Percentiles rank a stretch among this genome's conserved stretches.
These are phyloP conservation scores for Pharnaceum exiguum DNA, from an alignment of 148 eudicot species.

Conservation along the genomic window DNA sequence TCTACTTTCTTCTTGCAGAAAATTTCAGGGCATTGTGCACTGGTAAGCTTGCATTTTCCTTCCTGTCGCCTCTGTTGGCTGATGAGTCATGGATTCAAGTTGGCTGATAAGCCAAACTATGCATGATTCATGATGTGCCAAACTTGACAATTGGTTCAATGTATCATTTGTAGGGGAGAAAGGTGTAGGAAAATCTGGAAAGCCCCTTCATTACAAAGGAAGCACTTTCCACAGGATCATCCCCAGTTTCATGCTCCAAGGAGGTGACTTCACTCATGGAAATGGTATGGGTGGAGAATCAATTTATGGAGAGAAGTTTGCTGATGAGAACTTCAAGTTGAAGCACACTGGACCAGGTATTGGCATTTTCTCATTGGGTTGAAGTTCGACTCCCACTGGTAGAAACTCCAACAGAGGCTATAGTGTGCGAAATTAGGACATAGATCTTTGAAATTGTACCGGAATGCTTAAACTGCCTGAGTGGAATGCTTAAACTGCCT, in stretches of 20 bases:
- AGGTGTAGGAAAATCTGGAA: slow-evolving; percentile 79
- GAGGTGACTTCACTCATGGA: slow-evolving; percentile 95
- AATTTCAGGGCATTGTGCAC: slow-evolving; percentile 96
- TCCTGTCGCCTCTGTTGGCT: not conserved
- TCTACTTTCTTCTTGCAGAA: slow-evolving; percentile 41
- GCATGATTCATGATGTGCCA: not conserved
- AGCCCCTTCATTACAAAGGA: slow-evolving; percentile 94
- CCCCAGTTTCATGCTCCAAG: slow-evolving; percentile 96
- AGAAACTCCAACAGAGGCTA: not conserved
- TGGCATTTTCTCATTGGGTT: not conserved
- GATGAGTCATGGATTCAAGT: not conserved
- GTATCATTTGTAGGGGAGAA: slow-evolving; percentile 65
- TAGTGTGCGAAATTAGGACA: no score
- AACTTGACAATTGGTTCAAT: not conserved
- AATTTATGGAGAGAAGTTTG: slow-evolving; percentile 94
- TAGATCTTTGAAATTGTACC: no score
- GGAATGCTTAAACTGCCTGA: no score
- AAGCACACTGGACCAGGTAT: slow-evolving; percentile 98
- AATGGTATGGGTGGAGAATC: slow-evolving; percentile 97
- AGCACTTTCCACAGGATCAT: slow-evolving; percentile 89
- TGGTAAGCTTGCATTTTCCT: slow-evolving; percentile 36
- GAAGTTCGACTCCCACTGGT: not conserved
- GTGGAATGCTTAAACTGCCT: no score
- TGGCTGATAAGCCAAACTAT: not conserved
- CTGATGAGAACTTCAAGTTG: slow-evolving; percentile 92